phyloP scores from a whole-genome alignment of 2,329 filamentous ascomycete genomes.

The Ascomycota sp. region DNA sequence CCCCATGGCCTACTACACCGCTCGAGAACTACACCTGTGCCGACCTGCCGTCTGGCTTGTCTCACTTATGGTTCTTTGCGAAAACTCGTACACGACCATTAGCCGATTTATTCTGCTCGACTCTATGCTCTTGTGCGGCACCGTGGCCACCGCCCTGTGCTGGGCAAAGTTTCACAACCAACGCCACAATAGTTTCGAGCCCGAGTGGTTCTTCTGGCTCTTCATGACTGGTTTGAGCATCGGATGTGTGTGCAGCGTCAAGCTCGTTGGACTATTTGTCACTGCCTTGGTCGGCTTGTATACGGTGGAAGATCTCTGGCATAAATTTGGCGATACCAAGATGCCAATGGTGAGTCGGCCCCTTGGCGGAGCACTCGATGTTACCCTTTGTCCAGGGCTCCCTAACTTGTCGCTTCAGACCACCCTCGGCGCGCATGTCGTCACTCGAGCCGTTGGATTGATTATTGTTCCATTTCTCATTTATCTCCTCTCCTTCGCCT shows the following conservation, averaged over 20 bases:
- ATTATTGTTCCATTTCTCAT: conserved; percentile 79
- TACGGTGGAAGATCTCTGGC: conserved; percentile 92
- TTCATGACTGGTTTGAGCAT: conserved; percentile 87
- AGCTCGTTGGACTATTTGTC: conserved; percentile 91
- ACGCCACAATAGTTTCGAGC: conserved; percentile 66
- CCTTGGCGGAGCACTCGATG: background rate
- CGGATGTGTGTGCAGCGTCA: conserved; percentile 94
- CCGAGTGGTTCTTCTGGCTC: conserved; percentile 89
- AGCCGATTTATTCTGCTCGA: conserved; percentile 95
- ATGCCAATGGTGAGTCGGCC: conserved; percentile 57
- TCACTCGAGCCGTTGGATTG: conserved; percentile 62
- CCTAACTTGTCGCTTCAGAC: conserved; percentile 8
- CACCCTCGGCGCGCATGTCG: conserved; percentile 58
- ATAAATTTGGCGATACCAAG: conserved; percentile 85
- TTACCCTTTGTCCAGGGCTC: conserved; percentile 5
- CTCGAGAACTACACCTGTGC: conserved; percentile 71
- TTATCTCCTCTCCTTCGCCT: conserved; percentile 87
- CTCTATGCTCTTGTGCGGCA: conserved; percentile 96
- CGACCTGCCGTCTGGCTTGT: conserved; percentile 84
- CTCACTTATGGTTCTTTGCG: conserved; percentile 90
- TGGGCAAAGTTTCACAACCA: conserved; percentile 93
- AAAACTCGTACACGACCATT: conserved; percentile 98
- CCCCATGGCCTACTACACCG: conserved; percentile 87
- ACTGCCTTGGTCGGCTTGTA: conserved; percentile 90
- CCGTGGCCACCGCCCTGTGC: conserved; percentile 91